phyloP scores from a whole-genome alignment of 2,329 filamentous ascomycete genomes.

The Dendryphion nanum region DNA sequence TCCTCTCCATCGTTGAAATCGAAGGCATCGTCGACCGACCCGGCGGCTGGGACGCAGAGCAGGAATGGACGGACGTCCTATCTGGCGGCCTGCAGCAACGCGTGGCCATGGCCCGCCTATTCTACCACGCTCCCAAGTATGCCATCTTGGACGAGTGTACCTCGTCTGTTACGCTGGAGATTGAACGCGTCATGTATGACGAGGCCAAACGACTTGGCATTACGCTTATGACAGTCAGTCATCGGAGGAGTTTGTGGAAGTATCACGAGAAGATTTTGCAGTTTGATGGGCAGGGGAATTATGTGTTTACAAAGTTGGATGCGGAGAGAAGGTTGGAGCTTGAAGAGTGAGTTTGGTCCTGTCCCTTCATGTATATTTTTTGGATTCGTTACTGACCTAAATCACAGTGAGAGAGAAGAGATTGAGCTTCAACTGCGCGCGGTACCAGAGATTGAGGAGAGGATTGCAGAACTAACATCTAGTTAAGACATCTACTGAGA shows the following conservation, averaged over 20 bases:
- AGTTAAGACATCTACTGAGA: too few relatives aligned
- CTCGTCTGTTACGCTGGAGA: constrained; percentile 88
- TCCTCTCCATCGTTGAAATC: constrained; percentile 78
- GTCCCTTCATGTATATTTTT: not conserved
- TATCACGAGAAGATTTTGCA: constrained; percentile 94
- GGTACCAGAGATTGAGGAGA: constrained; percentile 82
- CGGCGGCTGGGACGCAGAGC: constrained; percentile 86
- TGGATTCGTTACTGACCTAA: too few relatives aligned
- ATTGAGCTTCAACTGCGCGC: constrained; percentile 80
- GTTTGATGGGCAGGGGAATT: constrained; percentile 92
- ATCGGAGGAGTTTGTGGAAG: constrained; percentile 89
- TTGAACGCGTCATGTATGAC: constrained; percentile 95
- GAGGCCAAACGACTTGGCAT: constrained; percentile 88
- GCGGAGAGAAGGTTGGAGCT: constrained; percentile 80
- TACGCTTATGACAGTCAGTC: constrained; percentile 95
- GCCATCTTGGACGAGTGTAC: constrained; percentile 98
- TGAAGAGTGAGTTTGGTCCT: constrained; percentile 65
- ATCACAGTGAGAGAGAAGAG: constrained; percentile 85
- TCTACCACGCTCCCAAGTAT: constrained; percentile 90
- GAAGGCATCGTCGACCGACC: constrained; percentile 78
- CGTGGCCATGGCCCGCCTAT: constrained; percentile 91
- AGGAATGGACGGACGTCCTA: constrained; percentile 93
- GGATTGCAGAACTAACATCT: constrained; percentile 72
- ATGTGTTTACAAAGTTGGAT: constrained; percentile 85
- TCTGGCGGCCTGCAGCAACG: constrained; percentile 92